Evolutionary conservation across 306 rosid genomes (phyloP), one percentile per base, ranked within the genome.

Genomic region (Cucumis hystrix): DNA sequence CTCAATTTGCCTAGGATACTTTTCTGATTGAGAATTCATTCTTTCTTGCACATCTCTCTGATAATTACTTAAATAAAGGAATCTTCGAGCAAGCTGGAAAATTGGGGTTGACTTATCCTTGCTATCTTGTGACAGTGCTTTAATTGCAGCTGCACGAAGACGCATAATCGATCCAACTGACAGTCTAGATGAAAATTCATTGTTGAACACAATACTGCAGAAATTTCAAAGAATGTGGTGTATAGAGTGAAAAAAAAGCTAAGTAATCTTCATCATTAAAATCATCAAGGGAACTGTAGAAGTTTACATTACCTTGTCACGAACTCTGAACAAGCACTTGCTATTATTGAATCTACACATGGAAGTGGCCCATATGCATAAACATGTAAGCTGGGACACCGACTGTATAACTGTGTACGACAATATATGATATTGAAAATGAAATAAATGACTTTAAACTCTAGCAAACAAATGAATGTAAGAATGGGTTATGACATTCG

Each of bases 311-410:
- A 91, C 98, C 98, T 93, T 10, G 96, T 93, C 51, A 93, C 87
- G 79, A 93, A 91, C 39, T 85, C 85, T 39, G 98, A 89, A 80
- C 97, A 91, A 77, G 96, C 92, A 81, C 84, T 83, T 76, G 96
- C 98, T 78, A 91, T 86, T 61, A 86, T 87, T 56, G 84, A 87
- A 86, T 90, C 97, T 82, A 91, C 87, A 84, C 98, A 93, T 41
- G 98, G 98, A 83, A 93, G 98, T 51, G 97, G 87, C 74, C 98
- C 98, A 77, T 86, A 93, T 70, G 97, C 83, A 77, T 91, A 93
- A 82, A 93, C 98, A 75, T 83, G 98, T 77, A 93, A 84, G 82
- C 88, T 90, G 33, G 90, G 88, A 85, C 82, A 93, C 56, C 84
- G 93, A 33, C 77, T 56, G 81, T 87, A 85, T 58, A 93, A 88